A percentile compares a stretch with the other conserved stretches of the same genome.
phyloP scores from a whole-genome alignment of 306 rosid genomes.

The Dalbergia cultrata region DNA sequence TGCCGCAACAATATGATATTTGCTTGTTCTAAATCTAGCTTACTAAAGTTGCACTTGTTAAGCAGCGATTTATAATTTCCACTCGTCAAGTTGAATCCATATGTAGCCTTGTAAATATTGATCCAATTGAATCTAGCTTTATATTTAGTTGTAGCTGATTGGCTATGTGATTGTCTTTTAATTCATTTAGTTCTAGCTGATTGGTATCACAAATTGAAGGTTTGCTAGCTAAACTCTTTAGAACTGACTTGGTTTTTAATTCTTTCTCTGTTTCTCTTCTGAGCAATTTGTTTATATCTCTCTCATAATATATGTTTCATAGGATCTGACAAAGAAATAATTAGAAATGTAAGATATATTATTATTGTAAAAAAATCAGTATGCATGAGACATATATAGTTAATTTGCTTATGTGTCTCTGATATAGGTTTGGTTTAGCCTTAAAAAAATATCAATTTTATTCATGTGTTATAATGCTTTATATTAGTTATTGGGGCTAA shows the following conservation, averaged over 20 bases:
- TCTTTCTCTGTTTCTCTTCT: not conserved
- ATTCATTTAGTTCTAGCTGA: no score
- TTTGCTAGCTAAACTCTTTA: not conserved
- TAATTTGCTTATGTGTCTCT: not conserved
- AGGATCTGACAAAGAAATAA: not conserved
- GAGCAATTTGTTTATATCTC: not conserved
- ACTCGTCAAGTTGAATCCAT: no score
- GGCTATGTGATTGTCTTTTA: no score
- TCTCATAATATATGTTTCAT: not conserved
- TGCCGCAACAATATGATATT: no score
- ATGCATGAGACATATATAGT: constrained; percentile 4
- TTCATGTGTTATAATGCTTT: not conserved
- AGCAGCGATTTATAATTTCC: no score
- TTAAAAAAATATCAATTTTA: not conserved
- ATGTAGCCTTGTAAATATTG: no score
- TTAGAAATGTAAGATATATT: not conserved
- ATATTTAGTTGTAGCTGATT: no score
- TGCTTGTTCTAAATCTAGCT: no score
- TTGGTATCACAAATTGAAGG: not conserved
- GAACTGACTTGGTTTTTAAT: not conserved
- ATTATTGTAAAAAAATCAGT: not conserved
- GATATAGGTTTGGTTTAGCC: not conserved
- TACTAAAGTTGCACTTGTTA: no score
- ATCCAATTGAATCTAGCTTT: no score
- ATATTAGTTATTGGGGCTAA: not conserved